A percentile compares a stretch with the other conserved stretches of the same genome.
phyloP scores from a whole-genome alignment of 345 rosid genomes.

The Cardamine occulta region DNA sequence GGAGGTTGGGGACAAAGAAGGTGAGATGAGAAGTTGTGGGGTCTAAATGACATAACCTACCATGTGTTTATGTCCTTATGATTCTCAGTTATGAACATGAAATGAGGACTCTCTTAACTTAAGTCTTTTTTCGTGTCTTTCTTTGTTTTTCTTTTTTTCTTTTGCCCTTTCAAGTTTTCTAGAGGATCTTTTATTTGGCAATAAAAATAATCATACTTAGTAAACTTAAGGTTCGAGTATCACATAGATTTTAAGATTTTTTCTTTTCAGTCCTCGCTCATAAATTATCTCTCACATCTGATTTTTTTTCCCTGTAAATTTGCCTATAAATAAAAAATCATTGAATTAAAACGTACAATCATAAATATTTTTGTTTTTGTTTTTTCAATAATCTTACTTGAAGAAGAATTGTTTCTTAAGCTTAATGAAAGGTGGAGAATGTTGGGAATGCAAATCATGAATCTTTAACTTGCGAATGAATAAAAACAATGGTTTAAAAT shows the following conservation, averaged over 20 bases:
- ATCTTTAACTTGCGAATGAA: constrained; percentile 41
- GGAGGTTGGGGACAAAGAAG: constrained; percentile 46
- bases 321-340: background rate
- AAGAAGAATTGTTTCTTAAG: constrained; percentile 33
- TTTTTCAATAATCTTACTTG: background rate
- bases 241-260: background rate
- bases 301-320: background rate
- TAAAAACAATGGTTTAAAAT: constrained; percentile 33
- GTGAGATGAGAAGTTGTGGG: constrained; percentile 48
- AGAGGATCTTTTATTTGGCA: constrained; percentile 30
- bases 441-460: constrained; percentile 33
- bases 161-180: constrained; percentile 44
- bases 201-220: background rate
- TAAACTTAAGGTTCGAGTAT: background rate
- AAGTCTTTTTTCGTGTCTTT: constrained; percentile 30
- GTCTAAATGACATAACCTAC: constrained; percentile 46
- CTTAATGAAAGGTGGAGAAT: constrained; percentile 6
- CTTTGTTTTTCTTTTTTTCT: constrained; percentile 17
- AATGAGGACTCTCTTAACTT: constrained; percentile 40
- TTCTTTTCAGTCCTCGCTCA: background rate
- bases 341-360: background rate
- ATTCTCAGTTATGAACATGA: no score
- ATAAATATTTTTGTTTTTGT: background rate
- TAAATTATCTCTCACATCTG: background rate
- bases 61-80: constrained; percentile 48